phyloP scores from a whole-genome alignment of 768 basidiomycete species.

The Calocera cornea region DNA sequence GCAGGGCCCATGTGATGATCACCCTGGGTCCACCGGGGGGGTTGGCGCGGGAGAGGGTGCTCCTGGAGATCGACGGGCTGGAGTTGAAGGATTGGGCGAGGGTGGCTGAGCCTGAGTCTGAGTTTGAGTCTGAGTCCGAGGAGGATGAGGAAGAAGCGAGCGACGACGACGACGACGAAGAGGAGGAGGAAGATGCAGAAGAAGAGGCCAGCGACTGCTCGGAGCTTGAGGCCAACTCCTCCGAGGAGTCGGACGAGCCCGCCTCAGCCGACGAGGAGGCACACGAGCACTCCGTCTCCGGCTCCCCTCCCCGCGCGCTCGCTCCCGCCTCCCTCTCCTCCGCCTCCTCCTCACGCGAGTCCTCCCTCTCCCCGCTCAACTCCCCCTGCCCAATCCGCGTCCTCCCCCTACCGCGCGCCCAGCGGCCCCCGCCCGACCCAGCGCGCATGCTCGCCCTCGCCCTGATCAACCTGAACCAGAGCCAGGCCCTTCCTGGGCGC shows the following conservation, averaged over 20 bases:
- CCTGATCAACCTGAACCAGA: neutral
- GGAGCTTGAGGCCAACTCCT: neutral
- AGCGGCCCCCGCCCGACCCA: neutral
- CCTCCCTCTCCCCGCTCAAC: neutral
- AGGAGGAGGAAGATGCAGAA: neutral
- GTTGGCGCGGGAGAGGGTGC: neutral
- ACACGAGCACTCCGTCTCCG: neutral
- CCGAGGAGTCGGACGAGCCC: neutral
- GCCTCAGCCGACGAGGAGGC: neutral
- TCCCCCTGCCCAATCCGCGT: neutral
- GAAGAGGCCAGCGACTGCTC: neutral
- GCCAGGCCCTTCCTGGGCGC: neutral
- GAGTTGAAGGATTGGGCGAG: neutral
- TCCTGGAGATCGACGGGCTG: neutral
- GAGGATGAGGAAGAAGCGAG: neutral
- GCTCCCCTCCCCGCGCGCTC: neutral
- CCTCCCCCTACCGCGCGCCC: neutral
- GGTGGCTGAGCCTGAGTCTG: neutral
- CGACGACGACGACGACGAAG: neutral
- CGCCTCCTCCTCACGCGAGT: neutral
- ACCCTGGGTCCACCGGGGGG: neutral
- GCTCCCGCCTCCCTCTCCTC: neutral
- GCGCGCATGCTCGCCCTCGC: conserved; percentile 2
- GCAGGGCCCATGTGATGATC: neutral
- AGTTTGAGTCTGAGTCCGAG: neutral